Evolutionary conservation across 2,329 filamentous ascomycete genomes (phyloP).

Genomic region (Fusarium miscanthi): DNA sequence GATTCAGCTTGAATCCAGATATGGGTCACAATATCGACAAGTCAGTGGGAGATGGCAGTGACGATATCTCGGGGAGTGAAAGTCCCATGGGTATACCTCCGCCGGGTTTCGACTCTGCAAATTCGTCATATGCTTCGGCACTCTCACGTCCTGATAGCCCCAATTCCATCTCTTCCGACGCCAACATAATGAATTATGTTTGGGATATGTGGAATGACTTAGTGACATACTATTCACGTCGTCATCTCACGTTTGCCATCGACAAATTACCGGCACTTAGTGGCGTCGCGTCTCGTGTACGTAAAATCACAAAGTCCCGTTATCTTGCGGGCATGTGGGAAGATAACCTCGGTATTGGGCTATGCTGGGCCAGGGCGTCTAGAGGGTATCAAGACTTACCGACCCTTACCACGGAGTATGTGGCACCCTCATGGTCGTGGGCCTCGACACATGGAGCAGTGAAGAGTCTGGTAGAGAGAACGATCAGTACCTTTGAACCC

Average conservation of each 20-base stretch:
- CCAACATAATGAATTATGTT: background rate
- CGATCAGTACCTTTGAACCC: background rate
- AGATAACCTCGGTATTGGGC: background rate
- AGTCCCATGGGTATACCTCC: too few species aligned
- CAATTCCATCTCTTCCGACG: background rate
- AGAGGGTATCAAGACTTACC: background rate
- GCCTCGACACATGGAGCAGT: background rate
- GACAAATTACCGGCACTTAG: background rate
- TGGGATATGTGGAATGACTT: background rate
- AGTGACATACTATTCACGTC: background rate
- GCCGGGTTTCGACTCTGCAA: too few species aligned
- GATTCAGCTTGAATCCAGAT: background rate
- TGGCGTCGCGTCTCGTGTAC: background rate
- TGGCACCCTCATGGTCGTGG: background rate
- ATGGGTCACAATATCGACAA: background rate
- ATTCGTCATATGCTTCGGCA: too few species aligned
- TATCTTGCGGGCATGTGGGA: background rate
- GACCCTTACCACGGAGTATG: background rate
- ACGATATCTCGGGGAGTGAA: background rate
- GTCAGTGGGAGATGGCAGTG: background rate
- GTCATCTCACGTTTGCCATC: background rate
- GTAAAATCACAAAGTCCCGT: background rate
- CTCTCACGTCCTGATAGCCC: too few species aligned
- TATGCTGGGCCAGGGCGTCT: background rate
- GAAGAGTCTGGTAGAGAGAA: background rate